phyloP scores from a whole-genome alignment of 495 filamentous ascomycete genomes.

The Talaromyces stipitatus region DNA sequence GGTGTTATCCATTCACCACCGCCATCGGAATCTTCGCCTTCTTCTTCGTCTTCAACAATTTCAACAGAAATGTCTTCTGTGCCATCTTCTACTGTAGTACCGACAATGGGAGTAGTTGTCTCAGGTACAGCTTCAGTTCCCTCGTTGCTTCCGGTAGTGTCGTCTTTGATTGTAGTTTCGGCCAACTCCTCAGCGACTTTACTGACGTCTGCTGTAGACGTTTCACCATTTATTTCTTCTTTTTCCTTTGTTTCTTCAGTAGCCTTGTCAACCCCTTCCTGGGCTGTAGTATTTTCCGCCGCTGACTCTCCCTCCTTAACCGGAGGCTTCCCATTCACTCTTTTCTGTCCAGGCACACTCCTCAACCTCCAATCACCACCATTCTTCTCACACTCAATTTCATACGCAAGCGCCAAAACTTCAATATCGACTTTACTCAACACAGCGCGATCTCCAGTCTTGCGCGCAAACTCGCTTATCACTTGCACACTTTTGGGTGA shows the following conservation, averaged over 20 bases:
- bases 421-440: conserved; percentile 83
- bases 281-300: conserved; percentile 17
- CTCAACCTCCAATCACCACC: conserved; percentile 77
- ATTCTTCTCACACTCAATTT: conserved; percentile 79
- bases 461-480: conserved; percentile 77
- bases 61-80: background rate
- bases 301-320: conserved; percentile 24
- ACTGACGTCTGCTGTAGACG: conserved; percentile 16
- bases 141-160: conserved; percentile 9
- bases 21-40: conserved; percentile 15
- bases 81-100: background rate
- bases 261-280: conserved; percentile 7
- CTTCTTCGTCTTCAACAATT: conserved; percentile 11
- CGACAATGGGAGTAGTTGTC: background rate
- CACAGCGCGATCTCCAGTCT: conserved; percentile 82
- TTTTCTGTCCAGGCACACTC: conserved; percentile 68
- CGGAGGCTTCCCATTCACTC: conserved; percentile 62
- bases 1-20: conserved; percentile 92
- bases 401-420: conserved; percentile 83
- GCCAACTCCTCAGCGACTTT: conserved; percentile 16
- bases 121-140: conserved; percentile 7
- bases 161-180: conserved; percentile 9
- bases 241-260: conserved; percentile 5
- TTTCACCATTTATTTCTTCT: background rate
- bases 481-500: conserved; percentile 65